Evolutionary conservation across 305 asterid genomes (phyloP).

Genomic region (Withania somnifera): DNA sequence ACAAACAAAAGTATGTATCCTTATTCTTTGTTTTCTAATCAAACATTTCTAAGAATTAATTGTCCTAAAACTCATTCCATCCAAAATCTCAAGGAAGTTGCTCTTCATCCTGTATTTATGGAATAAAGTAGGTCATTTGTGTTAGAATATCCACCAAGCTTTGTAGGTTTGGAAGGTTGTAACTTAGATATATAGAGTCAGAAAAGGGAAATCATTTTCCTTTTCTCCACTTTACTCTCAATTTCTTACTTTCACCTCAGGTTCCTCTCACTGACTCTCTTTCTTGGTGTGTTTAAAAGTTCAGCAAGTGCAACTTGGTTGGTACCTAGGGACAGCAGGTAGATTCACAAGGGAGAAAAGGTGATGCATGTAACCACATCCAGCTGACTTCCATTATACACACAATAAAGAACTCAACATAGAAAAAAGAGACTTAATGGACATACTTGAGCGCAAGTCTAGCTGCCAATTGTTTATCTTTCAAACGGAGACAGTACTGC

Average conservation of each 20-base stretch:
- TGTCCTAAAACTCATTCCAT: not conserved
- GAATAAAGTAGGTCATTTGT: not conserved
- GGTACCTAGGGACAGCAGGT: not conserved
- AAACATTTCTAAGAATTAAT: not conserved
- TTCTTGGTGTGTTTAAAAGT: not conserved
- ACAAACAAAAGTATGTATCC: not conserved
- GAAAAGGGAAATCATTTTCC: not conserved
- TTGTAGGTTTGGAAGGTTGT: not conserved
- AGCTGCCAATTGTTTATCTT: constrained; percentile 84
- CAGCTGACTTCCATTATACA: not conserved
- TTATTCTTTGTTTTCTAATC: not conserved
- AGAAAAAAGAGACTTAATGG: constrained; percentile 19
- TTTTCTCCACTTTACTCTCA: not conserved
- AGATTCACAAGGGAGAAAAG: not conserved
- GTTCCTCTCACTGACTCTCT: not conserved
- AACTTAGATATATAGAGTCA: not conserved
- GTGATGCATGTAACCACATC: not conserved
- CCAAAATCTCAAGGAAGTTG: not conserved
- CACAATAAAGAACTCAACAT: not conserved
- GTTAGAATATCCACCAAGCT: not conserved
- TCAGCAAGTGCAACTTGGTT: not conserved
- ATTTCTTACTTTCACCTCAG: not conserved
- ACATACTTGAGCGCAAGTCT: constrained; percentile 78
- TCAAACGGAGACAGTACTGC: constrained; percentile 93
- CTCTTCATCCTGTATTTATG: not conserved